Percentiles rank a stretch among this genome's conserved stretches.
Conservation (phyloP, 2,329 filamentous ascomycete genomes). For the Camptophora hylomeconis region DNA sequence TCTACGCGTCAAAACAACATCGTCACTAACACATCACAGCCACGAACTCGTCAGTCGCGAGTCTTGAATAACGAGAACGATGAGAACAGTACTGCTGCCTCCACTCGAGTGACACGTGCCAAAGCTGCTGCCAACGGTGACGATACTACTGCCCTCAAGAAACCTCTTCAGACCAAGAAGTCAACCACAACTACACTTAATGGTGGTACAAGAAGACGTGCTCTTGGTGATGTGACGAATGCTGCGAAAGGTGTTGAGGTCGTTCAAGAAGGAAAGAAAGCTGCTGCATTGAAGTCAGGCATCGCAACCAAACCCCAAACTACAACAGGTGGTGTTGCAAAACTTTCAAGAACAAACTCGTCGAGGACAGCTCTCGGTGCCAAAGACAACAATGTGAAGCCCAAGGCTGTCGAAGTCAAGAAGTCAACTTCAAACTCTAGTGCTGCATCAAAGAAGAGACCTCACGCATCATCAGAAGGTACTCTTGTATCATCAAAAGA, state of each 20-base stretch:
- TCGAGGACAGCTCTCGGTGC: conserved; percentile 49
- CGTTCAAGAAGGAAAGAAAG: conserved; percentile 60
- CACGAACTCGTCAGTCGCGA: conserved; percentile 61
- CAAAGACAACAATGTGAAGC: conserved; percentile 51
- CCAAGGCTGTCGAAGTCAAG: conserved; percentile 54
- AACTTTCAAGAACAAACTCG: conserved; percentile 47
- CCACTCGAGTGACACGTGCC: conserved; percentile 80
- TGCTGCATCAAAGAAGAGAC: conserved; percentile 56
- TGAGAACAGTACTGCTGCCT: conserved; percentile 56
- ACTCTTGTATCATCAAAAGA: conserved; percentile 41
- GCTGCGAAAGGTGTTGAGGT: conserved; percentile 60
- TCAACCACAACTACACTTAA: conserved; percentile 37
- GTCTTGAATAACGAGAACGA: conserved; percentile 85
- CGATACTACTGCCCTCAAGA: conserved; percentile 40
- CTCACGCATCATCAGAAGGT: conserved; percentile 29
- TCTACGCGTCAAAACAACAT: conserved; percentile 10
- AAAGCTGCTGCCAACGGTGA: conserved; percentile 61
- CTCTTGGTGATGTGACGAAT: conserved; percentile 90
- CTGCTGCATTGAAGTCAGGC: conserved; percentile 46
- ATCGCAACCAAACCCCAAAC: conserved; percentile 67
- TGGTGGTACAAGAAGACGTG: conserved; percentile 55
- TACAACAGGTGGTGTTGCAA: conserved; percentile 63
- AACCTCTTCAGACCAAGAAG: conserved; percentile 60
- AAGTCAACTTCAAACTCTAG: conserved; percentile 60
- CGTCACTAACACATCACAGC: conserved; percentile 39